Evolutionary conservation across 768 basidiomycete species (phyloP).

Genomic region (Russula vinacea): DNA sequence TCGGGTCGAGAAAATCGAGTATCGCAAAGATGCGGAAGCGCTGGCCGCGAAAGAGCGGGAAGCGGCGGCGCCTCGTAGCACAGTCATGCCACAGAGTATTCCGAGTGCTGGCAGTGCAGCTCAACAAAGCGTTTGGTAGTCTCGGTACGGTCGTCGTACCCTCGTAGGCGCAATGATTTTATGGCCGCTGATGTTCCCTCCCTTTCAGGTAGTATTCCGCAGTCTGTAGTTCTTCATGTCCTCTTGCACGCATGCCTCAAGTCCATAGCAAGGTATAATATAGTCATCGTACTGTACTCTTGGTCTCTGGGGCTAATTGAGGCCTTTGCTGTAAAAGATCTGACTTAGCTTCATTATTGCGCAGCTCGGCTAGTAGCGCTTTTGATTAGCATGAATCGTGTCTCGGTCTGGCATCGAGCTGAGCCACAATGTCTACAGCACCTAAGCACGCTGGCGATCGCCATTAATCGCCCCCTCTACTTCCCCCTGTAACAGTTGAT

Average conservation of each 20-base stretch:
- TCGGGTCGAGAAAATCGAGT: conserved; percentile 88
- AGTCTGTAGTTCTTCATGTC: neutral
- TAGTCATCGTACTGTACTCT: neutral
- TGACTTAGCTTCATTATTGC: neutral
- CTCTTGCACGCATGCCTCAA: neutral
- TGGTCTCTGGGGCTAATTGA: neutral
- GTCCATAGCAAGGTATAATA: neutral
- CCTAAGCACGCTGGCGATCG: too few species aligned
- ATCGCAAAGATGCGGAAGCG: conserved; percentile 58
- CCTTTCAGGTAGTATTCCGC: neutral
- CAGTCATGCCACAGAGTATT: conserved; percentile 51
- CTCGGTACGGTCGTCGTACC: neutral
- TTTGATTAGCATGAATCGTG: neutral
- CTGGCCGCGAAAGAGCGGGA: conserved; percentile 37
- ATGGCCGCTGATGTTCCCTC: neutral
- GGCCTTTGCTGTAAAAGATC: neutral
- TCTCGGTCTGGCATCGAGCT: neutral
- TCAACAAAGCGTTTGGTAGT: conserved; percentile 37
- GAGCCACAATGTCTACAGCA: neutral
- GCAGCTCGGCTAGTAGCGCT: neutral
- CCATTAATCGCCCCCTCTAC: too few species aligned
- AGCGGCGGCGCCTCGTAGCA: conserved; percentile 41
- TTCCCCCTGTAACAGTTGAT: too few species aligned
- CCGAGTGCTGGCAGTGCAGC: conserved; percentile 43
- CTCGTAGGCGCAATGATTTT: neutral